Evolutionary conservation across 176 grass and related monocot species (phyloP), one percentile per base, ranked within the genome.

Genomic region (Chloris gayana): DNA sequence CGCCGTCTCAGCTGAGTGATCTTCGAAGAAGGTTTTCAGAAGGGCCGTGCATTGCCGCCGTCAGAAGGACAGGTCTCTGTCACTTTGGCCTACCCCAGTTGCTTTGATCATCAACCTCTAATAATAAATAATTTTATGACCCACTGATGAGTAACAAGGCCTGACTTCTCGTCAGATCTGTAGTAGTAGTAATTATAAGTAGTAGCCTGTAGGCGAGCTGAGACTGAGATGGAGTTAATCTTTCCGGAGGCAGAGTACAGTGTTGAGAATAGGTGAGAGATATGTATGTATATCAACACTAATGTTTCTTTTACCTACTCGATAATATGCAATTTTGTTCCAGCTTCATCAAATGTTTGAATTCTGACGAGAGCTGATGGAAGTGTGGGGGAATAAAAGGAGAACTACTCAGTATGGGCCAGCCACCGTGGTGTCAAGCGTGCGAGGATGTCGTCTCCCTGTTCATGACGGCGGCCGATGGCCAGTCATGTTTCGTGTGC

Each of bases 121-220:
- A 45, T 82, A 73, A 73, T n/a, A n/a, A 88, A 79, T 86, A 73
- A 74, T 41, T 18, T 39, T 49, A 60, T 66, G 39, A 71, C 57
- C 70, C 46, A 67, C 24, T 88, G 50, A 79, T 84, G 50, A 73
- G 77, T 69, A 44, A 68, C 34, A 19, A 53, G 19, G 73, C 15
- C 79, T 86, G 83, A 86, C 74, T 73, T 86, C 88, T 86, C 68
- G 83, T 89, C 88, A 86, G 83, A 41, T 78, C 47, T 59, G 67
- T 74, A 26, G 67, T 78, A 78, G 61, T 76, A 26, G 21, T 61
- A 56, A 14, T 27, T 25, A 22, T 14, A 49, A 58, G 13, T 83
- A 18, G 12, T 14, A 72, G 50, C 22, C 64, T 47, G 37, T 84
- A 69, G 61, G 70, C 65, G 29, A 67, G 61, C 31, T 76, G 72